Evolutionary conservation across 495 filamentous ascomycete species (phyloP), one percentile per base, ranked within the genome.

Genomic region (Xeromyces bisporus): DNA sequence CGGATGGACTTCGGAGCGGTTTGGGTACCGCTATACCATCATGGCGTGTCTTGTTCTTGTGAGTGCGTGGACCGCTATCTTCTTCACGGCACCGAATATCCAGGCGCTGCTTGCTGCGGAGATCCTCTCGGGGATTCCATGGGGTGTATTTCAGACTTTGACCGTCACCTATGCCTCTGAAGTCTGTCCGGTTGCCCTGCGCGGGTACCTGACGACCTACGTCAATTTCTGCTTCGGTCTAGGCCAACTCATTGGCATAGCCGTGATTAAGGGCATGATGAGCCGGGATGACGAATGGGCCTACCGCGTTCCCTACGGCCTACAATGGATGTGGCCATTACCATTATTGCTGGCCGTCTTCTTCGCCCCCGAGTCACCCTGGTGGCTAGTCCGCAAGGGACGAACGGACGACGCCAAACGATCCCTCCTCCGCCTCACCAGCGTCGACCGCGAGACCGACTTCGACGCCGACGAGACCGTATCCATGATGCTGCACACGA

Each of bases 301-400:
- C 1, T 80, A 79, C 47, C 61, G 72, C 8, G 71, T 75, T 35
- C 73, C 75, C 0, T 84, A 80, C 38, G 72, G 71, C 2, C 46
- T 84, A 6, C 81, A 89, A 52, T 89, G 81, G 80, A 77, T 89
- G 66, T 89, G 79, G 77, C 79, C 80, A 0, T 44, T 77, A 3
- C 80, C 80, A 2, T 60, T 89, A 4, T 67, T 78, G 33, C 59
- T 82, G 36, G 77, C 73, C 15, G 73, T 82, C 34, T 62, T 56
- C 29, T 66, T 80, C 14, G 77, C 77, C 0, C 81, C 81, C 2
- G 81, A 89, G 49, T 73, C 66, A 1, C 81, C 81, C 0, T 86
- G 77, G 79, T 86, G 80, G 80, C 65, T 84, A 12, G 76, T 86
- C 29, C 69, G 80, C 6, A 75, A 67, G 41, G 78, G 75, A 3